Conservation (phyloP, 495 filamentous ascomycete species). For the Oidiodendron maius region DNA sequence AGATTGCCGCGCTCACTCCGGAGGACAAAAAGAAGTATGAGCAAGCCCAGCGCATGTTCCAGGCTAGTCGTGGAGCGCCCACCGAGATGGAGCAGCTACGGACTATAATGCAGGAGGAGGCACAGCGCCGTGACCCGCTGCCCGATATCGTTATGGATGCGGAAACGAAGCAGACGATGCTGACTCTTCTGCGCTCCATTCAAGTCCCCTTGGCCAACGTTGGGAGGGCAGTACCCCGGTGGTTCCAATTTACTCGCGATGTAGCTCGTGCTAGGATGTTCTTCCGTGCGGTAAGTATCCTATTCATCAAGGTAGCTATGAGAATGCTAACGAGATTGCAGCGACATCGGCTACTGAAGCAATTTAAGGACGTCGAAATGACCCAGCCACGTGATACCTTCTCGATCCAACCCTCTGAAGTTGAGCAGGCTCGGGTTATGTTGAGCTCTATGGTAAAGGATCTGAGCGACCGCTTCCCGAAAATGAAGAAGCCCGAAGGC, state of each 20-base stretch:
- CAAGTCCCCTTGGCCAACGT: conserved; percentile 29
- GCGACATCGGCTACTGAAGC: conserved; percentile 47
- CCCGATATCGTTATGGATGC: conserved; percentile 34
- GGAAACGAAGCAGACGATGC: conserved; percentile 29
- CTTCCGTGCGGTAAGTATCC: conserved; percentile 37
- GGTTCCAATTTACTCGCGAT: conserved; percentile 36
- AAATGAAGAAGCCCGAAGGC: conserved; percentile 16
- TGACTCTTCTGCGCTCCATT: conserved; percentile 26
- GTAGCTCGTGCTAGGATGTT: conserved; percentile 37
- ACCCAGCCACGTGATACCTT: conserved; percentile 45
- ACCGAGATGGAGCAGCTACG: conserved; percentile 9
- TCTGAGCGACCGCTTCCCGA: conserved; percentile 15
- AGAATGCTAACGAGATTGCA: conserved; percentile 21
- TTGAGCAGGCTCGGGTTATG: conserved; percentile 44
- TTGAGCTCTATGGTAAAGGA: conserved; percentile 29
- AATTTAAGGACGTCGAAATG: conserved; percentile 50
- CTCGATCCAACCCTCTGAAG: conserved; percentile 49
- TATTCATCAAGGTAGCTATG: not conserved
- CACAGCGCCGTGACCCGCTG: conserved; percentile 19
- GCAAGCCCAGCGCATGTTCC: conserved; percentile 3
- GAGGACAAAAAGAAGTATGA: conserved; percentile 30
- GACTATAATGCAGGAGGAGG: conserved; percentile 17
- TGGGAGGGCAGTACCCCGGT: conserved; percentile 28
- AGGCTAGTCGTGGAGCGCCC: conserved; percentile 2
- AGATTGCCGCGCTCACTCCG: conserved; percentile 44